Conservation (phyloP, 2,329 filamentous ascomycete genomes). For the Davidsoniella australis region DNA sequence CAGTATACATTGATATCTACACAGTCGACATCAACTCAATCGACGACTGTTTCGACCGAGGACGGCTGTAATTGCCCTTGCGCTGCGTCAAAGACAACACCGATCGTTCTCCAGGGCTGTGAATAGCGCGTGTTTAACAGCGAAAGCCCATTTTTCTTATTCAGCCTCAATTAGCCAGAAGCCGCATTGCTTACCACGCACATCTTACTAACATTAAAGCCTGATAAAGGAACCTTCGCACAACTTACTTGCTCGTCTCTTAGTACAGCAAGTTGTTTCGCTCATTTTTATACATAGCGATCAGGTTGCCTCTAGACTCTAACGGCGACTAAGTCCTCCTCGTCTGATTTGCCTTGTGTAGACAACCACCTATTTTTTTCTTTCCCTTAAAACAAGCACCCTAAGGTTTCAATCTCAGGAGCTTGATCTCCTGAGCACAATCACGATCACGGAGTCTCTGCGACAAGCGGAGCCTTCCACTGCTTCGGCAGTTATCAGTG, state of each 20-base stretch:
- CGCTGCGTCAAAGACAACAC: too few relatives aligned
- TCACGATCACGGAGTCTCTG: slow-evolving; percentile 13
- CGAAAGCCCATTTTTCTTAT: too few relatives aligned
- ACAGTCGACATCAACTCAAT: too few relatives aligned
- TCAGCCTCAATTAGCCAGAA: too few relatives aligned
- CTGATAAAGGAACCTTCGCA: too few relatives aligned
- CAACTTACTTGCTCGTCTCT: neutral
- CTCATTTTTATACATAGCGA: neutral
- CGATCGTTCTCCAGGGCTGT: too few relatives aligned
- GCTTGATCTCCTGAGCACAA: slow-evolving; percentile 11
- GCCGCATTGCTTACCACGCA: too few relatives aligned
- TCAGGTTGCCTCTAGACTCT: neutral
- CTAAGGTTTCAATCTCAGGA: slow-evolving; percentile 8
- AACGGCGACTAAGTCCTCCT: neutral
- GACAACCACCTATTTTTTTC: neutral
- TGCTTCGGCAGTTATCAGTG: slow-evolving; percentile 13
- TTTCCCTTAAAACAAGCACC: neutral
- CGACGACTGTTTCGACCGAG: too few relatives aligned
- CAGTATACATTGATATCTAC: too few relatives aligned
- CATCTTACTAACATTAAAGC: too few relatives aligned
- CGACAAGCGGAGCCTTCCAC: slow-evolving; percentile 12
- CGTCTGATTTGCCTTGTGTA: neutral
- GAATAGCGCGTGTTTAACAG: too few relatives aligned
- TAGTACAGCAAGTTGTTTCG: neutral
- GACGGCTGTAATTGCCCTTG: too few relatives aligned